These are phyloP conservation scores for Russula dissimulans DNA, from an alignment of 768 basidiomycete species.

Conservation along the genomic window DNA sequence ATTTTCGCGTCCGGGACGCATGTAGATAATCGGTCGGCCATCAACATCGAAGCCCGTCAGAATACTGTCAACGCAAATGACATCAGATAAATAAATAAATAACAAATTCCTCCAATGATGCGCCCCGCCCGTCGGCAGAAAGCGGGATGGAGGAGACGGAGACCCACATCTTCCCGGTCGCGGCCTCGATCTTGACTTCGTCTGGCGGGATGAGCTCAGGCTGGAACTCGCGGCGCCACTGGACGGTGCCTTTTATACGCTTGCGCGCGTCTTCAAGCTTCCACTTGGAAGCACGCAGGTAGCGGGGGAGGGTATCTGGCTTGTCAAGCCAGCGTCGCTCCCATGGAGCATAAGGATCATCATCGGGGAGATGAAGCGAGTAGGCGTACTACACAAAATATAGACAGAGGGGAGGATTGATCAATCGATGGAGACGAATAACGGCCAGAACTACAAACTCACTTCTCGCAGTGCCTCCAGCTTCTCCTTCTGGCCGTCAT, in stretches of 20 bases:
- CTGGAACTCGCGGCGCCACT: conserved; percentile 79
- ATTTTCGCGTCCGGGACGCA: conserved; percentile 84
- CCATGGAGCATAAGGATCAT: conserved; percentile 68
- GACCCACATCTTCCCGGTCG: conserved; percentile 81
- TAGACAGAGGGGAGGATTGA: not conserved
- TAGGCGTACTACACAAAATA: conserved; percentile 47
- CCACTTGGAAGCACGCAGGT: conserved; percentile 85
- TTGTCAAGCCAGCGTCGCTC: conserved; percentile 67
- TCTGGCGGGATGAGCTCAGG: conserved; percentile 78
- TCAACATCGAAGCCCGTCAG: conserved; percentile 80
- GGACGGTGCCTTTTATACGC: conserved; percentile 66
- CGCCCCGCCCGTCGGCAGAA: not conserved
- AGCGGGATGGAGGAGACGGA: not conserved
- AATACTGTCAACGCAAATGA: conserved; percentile 36
- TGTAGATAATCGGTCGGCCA: conserved; percentile 80
- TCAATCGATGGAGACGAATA: not conserved
- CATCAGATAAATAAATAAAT: not conserved
- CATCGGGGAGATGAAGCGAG: conserved; percentile 50
- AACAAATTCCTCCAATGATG: not conserved
- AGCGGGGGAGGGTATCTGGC: conserved; percentile 62
- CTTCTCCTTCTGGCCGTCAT: conserved; percentile 50
- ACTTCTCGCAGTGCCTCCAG: conserved; percentile 58
- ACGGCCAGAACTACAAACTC: conserved; percentile 14
- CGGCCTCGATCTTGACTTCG: conserved; percentile 69
- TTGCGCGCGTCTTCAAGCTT: conserved; percentile 66